A percentile compares a stretch with the other conserved stretches of the same genome.
Evolutionary conservation across 306 rosid species (phyloP).

Genomic region (Vigna nakashimae): DNA sequence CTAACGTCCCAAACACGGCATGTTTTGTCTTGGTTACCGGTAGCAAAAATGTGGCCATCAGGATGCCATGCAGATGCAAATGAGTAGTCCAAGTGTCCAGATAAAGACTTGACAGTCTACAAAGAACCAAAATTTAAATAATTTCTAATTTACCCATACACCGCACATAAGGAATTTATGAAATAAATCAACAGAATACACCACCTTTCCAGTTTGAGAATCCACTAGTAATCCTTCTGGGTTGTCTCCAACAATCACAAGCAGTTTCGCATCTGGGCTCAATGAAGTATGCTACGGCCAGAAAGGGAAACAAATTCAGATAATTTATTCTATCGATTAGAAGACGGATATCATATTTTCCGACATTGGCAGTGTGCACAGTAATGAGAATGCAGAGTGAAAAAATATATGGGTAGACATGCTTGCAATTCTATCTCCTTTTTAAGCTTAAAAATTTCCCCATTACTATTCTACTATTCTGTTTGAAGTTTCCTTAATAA

Average conservation of each 20-base stretch:
- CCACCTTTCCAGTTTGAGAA: slow-evolving; percentile 90
- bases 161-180: background rate
- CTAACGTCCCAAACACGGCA: slow-evolving; percentile 85
- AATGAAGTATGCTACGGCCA: slow-evolving; percentile 72
- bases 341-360: slow-evolving; percentile 1
- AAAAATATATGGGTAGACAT: background rate
- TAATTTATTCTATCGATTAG: background rate
- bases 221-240: slow-evolving; percentile 80
- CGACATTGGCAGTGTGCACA: background rate
- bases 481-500: slow-evolving; percentile 18
- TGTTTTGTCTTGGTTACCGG: slow-evolving; percentile 90
- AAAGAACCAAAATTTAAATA: slow-evolving; percentile 40
- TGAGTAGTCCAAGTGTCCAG: slow-evolving; percentile 80
- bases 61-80: slow-evolving; percentile 93
- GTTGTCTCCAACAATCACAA: slow-evolving; percentile 78
- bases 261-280: slow-evolving; percentile 80
- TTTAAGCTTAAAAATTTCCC: background rate
- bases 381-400: background rate
- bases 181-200: background rate
- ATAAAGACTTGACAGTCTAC: slow-evolving; percentile 61
- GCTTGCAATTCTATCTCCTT: background rate
- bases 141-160: background rate
- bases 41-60: slow-evolving; percentile 69
- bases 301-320: slow-evolving; percentile 5
- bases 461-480: background rate